phyloP scores from a whole-genome alignment of 805 yeast genomes.

The Candida ovalis region DNA sequence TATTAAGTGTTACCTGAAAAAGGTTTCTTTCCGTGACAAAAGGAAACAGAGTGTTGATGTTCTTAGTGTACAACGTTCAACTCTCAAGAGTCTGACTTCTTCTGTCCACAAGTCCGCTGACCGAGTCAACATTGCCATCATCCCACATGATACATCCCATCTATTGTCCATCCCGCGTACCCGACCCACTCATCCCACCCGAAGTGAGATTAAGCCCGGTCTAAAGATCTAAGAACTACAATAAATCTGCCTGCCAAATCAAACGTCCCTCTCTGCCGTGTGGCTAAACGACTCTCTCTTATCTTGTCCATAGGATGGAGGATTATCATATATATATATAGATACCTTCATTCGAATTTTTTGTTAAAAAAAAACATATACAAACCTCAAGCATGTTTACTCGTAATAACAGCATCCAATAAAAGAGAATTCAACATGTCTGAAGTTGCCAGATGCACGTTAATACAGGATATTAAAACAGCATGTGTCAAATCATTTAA shows the following conservation, averaged over 20 bases:
- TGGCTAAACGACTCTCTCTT: background rate
- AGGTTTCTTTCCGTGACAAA: too few relatives aligned
- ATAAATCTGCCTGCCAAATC: background rate
- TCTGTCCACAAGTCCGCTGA: background rate
- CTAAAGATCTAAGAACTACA: background rate
- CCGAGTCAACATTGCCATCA: background rate
- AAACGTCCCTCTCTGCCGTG: slow-evolving; percentile 1
- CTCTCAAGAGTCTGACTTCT: background rate
- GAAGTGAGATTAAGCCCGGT: too few relatives aligned
- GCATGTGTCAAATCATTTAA: slow-evolving; percentile 5
- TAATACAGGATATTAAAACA: background rate
- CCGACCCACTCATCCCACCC: background rate
- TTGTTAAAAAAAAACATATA: background rate
- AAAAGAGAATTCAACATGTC: background rate
- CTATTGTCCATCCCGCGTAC: slow-evolving; percentile 1
- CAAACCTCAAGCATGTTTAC: too few relatives aligned
- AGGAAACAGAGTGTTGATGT: too few relatives aligned
- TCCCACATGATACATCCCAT: slow-evolving; percentile 2
- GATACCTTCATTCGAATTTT: background rate
- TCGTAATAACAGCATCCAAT: background rate
- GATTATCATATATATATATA: background rate
- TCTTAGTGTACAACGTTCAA: too few relatives aligned
- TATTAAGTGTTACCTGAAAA: too few relatives aligned
- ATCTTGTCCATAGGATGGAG: background rate
- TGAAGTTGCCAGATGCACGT: background rate